These are phyloP conservation scores for Pseudocercospora fuligena DNA, from an alignment of 2,329 filamentous ascomycete genomes.

Conservation along the genomic window DNA sequence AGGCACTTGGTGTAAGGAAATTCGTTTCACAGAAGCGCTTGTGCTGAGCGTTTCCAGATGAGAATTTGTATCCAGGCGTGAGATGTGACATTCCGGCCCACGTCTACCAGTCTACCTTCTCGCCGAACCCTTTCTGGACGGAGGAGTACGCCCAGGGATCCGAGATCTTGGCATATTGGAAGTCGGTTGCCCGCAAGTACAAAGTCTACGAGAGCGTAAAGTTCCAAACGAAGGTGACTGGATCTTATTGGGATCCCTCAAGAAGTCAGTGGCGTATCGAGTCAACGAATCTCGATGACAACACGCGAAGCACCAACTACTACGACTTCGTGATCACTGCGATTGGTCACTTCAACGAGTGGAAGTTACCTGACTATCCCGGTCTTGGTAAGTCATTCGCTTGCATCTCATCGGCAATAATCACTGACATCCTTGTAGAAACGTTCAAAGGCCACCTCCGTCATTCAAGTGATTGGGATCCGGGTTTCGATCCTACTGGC, in stretches of 20 bases:
- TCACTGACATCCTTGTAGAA: constrained; percentile 46
- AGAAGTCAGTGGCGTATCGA: constrained; percentile 63
- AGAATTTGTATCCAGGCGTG: constrained; percentile 28
- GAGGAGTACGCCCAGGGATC: constrained; percentile 68
- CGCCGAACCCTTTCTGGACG: constrained; percentile 70
- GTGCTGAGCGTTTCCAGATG: constrained; percentile 24
- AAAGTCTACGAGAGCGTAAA: constrained; percentile 65
- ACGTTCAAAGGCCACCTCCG: constrained; percentile 44
- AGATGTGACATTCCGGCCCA: constrained; percentile 72
- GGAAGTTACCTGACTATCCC: constrained; percentile 65
- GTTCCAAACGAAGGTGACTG: constrained; percentile 61
- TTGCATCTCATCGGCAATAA: not conserved
- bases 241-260: constrained; percentile 60
- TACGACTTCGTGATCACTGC: constrained; percentile 68
- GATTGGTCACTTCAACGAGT: constrained; percentile 69
- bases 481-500: constrained; percentile 38
- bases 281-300: constrained; percentile 47
- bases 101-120: constrained; percentile 71
- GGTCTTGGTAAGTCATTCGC: constrained; percentile 30
- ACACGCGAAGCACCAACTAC: constrained; percentile 44
- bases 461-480: constrained; percentile 48
- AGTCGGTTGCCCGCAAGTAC: constrained; percentile 65
- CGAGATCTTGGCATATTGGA: constrained; percentile 72
- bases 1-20: constrained; percentile 51
- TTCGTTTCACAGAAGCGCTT: not conserved